Conservation (phyloP, 2,329 filamentous ascomycete species). For the Cytospora piceae region DNA sequence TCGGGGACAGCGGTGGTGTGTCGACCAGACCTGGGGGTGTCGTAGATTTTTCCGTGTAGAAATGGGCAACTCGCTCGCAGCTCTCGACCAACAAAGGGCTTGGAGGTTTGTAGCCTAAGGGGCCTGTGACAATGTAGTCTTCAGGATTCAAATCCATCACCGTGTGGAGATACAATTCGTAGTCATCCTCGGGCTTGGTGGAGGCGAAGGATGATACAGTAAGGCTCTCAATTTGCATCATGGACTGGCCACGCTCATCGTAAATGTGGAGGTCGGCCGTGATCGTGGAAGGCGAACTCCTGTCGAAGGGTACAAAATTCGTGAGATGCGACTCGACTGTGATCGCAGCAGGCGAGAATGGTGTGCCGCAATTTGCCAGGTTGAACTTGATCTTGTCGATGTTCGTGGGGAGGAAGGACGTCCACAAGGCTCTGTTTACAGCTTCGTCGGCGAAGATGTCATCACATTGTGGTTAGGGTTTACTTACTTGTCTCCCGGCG, state of each 20-base stretch:
- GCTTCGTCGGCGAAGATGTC: neutral
- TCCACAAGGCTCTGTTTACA: conserved; percentile 44
- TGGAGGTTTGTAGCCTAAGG: conserved; percentile 1
- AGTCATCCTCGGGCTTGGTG: conserved; percentile 38
- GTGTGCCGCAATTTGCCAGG: conserved; percentile 35
- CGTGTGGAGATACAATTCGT: conserved; percentile 43
- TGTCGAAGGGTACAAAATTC: conserved; percentile 33
- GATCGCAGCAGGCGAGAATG: conserved; percentile 29
- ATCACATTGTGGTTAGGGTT: no score
- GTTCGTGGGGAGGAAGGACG: conserved; percentile 44
- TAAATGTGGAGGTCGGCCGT: conserved; percentile 44
- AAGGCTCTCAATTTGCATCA: conserved; percentile 41
- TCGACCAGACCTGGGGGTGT: neutral
- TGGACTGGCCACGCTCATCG: conserved; percentile 38
- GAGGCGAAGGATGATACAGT: conserved; percentile 40
- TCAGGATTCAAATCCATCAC: conserved; percentile 46
- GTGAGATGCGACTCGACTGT: conserved; percentile 41
- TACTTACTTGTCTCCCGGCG: conserved; percentile 44
- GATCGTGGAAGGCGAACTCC: conserved; percentile 37
- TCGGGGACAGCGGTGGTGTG: conserved; percentile 17
- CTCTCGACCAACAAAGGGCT: conserved; percentile 38
- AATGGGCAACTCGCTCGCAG: conserved; percentile 43
- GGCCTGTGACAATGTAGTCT: conserved; percentile 40
- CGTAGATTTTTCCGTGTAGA: conserved; percentile 30
- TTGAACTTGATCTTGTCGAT: conserved; percentile 45